phyloP scores from a whole-genome alignment of 176 grass and related monocot genomes.

The Ananas comosus region DNA sequence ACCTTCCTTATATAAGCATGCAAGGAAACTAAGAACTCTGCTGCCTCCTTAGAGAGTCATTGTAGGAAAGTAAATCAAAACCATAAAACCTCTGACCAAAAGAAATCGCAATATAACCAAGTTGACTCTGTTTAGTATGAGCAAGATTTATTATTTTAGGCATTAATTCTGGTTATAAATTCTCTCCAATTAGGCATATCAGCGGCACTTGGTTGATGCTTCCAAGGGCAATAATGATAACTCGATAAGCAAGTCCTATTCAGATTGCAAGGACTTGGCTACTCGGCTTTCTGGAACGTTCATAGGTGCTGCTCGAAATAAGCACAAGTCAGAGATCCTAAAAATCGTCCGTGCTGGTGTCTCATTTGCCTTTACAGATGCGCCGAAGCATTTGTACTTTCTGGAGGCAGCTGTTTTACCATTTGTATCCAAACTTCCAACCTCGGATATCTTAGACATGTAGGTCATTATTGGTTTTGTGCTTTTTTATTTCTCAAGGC shows the following conservation, averaged over 20 bases:
- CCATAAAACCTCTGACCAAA: too few relatives aligned
- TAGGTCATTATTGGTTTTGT: conserved; percentile 32
- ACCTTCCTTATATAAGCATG: too few relatives aligned
- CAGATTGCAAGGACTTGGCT: conserved; percentile 82
- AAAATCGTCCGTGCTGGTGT: conserved; percentile 68
- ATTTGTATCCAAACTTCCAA: conserved; percentile 72
- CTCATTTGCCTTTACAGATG: conserved; percentile 62
- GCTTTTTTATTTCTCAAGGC: background rate
- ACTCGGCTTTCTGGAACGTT: conserved; percentile 64
- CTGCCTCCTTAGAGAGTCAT: too few relatives aligned
- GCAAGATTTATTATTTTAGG: conserved; percentile 3
- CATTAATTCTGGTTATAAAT: conserved; percentile 23
- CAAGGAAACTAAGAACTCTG: too few relatives aligned
- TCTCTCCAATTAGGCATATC: conserved; percentile 47
- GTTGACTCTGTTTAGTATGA: conserved; percentile 1
- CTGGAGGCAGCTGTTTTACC: conserved; percentile 67
- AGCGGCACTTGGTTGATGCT: conserved; percentile 42
- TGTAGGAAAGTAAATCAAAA: too few relatives aligned
- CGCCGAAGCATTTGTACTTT: conserved; percentile 62
- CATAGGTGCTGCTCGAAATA: conserved; percentile 47
- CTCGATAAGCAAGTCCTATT: conserved; percentile 51
- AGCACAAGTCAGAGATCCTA: conserved; percentile 76
- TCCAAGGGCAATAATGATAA: conserved; percentile 30
- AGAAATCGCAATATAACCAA: too few relatives aligned
- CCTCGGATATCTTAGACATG: conserved; percentile 79